phyloP scores from a whole-genome alignment of 1,139 yeast genomes.

The Ogataea hybrid region DNA sequence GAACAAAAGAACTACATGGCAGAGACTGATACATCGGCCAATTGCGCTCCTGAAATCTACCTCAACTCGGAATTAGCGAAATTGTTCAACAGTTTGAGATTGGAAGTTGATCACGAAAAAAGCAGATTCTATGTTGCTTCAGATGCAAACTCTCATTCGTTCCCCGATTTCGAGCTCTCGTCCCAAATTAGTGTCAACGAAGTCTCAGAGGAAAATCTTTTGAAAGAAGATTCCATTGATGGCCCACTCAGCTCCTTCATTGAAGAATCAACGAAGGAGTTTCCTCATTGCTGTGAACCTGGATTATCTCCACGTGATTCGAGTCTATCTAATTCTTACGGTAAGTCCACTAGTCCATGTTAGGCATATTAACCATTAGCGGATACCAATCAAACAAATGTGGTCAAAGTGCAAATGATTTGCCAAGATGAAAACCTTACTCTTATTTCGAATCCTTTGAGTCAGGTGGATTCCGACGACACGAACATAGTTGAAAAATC shows the following conservation, averaged over 20 bases:
- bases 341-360: no score
- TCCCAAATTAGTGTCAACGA: conserved; percentile 9
- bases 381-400: conserved; percentile 8
- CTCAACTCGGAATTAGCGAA: conserved; percentile 17
- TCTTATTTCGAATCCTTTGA: conserved; percentile 1
- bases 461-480: conserved; percentile 10
- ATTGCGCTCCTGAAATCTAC: conserved; percentile 18
- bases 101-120: conserved; percentile 11
- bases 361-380: background rate
- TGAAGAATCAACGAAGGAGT: conserved; percentile 11
- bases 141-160: conserved; percentile 8
- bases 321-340: background rate
- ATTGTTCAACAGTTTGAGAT: conserved; percentile 13
- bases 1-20: no score
- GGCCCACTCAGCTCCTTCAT: conserved; percentile 17
- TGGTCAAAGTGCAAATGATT: conserved; percentile 6
- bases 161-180: conserved; percentile 17
- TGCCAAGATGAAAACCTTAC: background rate
- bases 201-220: background rate
- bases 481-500: conserved; percentile 11
- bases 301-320: conserved; percentile 3
- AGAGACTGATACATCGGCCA: background rate
- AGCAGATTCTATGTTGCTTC: conserved; percentile 14
- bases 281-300: background rate
- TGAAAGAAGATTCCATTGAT: conserved; percentile 6